Base-by-base conservation (phyloP, 2,329 filamentous ascomycete genomes). In the Phyllosticta citrichinensis region DNA sequence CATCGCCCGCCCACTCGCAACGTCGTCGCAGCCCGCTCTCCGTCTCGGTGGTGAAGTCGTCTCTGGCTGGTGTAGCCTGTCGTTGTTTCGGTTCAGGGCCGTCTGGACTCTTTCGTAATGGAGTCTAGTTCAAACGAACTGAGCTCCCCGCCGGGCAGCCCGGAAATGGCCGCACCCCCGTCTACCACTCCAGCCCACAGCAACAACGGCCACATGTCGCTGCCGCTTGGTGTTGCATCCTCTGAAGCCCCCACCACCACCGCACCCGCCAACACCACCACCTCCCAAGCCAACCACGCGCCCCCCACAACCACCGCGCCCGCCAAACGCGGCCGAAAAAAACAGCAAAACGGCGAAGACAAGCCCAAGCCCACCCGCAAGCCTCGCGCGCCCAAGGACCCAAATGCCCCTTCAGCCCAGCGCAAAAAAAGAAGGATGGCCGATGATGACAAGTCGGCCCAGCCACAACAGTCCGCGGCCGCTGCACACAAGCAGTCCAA, bases 331-430 rank as follows among this genome's bases (percentile, higher is more conserved):
- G 75, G 73, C 22, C 75, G 76, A 33, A 79, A 79, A 67, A 71
- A 71, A 55, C 70, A 70, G 57, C 71, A 73, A 64, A 71, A 67
- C 57, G 73, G 71, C 52, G 75, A 77, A 64, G 77, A 76, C 57
- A 77, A 77, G 63, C 69, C 74, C 3, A 74, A 74, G 64, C 79
- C 77, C 66, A 68, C 76, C 47, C 73, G 78, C 62, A 79, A 78
- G 66, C 70, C 75, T 19, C 69, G 71, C 27, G 75, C 76, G 60
- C 72, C 75, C 56, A 68, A 87, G 80, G 68, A 82, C 76, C 63
- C 80, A 74, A 70, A 66, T 68, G 68, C 70, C 40, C 69, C 73
- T 3, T 71, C 74, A 33, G 68, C 71, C 54, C 71, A 79, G 62
- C 80, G 82, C 66, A 84, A 79, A 73, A 77, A 77, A 66, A 71